Evolutionary conservation across 768 basidiomycete genomes (phyloP).

Genomic region (Suillus occidentalis): DNA sequence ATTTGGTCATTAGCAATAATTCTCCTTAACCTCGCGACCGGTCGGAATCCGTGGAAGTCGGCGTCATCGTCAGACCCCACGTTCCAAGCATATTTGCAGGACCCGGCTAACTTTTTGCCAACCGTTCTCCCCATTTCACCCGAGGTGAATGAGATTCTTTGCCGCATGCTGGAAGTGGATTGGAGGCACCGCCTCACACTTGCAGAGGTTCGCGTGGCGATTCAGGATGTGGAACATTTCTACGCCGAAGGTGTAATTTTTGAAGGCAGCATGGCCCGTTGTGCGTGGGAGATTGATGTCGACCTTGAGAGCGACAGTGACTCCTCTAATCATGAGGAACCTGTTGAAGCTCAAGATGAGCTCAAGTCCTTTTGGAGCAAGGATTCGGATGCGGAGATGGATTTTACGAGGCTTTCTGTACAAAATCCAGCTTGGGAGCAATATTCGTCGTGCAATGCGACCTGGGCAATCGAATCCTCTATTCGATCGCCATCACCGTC

Average conservation of each 20-base stretch:
- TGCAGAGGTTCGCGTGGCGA: conserved; percentile 48
- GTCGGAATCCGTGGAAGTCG: conserved; percentile 95
- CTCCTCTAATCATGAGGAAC: conserved; percentile 47
- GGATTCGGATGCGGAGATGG: conserved; percentile 41
- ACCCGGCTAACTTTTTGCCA: conserved; percentile 78
- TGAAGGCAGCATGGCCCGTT: conserved; percentile 78
- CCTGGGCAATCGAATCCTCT: conserved; percentile 55
- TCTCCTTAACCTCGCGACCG: conserved; percentile 91
- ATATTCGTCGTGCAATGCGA: conserved; percentile 49
- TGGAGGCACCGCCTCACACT: conserved; percentile 55
- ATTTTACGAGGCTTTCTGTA: conserved; percentile 29
- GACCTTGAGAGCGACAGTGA: conserved; percentile 62
- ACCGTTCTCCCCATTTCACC: conserved; percentile 79
- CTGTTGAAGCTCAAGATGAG: conserved; percentile 38
- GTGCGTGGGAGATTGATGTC: conserved; percentile 75
- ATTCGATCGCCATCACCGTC: conserved; percentile 45
- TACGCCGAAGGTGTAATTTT: conserved; percentile 76
- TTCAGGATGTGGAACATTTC: conserved; percentile 60
- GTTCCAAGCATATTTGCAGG: conserved; percentile 82
- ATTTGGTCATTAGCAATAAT: conserved; percentile 97
- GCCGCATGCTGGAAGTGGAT: conserved; percentile 71
- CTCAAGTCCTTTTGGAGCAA: conserved; percentile 62
- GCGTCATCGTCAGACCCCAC: conserved; percentile 82
- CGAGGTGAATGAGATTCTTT: conserved; percentile 71
- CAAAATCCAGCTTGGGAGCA: conserved; percentile 34